Percentiles rank a stretch among this genome's conserved stretches.
Conservation (phyloP, 2,329 filamentous ascomycete species). For the Macroventuria anomochaeta region DNA sequence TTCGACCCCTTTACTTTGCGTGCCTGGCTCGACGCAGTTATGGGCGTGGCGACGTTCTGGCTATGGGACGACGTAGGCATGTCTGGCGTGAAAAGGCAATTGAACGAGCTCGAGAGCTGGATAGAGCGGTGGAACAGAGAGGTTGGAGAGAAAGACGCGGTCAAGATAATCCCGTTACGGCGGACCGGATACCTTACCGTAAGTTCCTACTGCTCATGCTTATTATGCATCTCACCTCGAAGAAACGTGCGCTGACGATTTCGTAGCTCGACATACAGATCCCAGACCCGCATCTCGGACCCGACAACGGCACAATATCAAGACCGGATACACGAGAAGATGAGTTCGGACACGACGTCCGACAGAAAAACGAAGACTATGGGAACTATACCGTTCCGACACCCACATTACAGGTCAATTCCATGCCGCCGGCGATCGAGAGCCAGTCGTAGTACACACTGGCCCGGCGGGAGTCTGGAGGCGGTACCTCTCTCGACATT, state of each 20-base stretch:
- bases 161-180: slow-evolving; percentile 78
- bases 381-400: slow-evolving; percentile 31
- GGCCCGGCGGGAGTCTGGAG: not conserved
- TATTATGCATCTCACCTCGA: too few species aligned
- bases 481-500: too few species aligned
- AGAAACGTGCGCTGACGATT: slow-evolving; percentile 19
- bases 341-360: slow-evolving; percentile 14
- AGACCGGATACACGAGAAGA: slow-evolving; percentile 40
- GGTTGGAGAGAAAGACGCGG: slow-evolving; percentile 63
- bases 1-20: slow-evolving; percentile 80
- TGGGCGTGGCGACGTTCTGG: slow-evolving; percentile 89
- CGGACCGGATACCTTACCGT: slow-evolving; percentile 88
- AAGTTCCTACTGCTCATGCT: too few species aligned
- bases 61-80: slow-evolving; percentile 90
- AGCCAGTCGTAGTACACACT: slow-evolving; percentile 21
- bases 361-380: slow-evolving; percentile 27
- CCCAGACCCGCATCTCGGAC: slow-evolving; percentile 72
- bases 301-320: slow-evolving; percentile 36
- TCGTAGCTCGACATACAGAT: slow-evolving; percentile 78
- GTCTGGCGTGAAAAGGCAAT: slow-evolving; percentile 73
- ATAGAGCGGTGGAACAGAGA: slow-evolving; percentile 86
- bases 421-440: slow-evolving; percentile 33
- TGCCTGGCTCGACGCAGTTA: slow-evolving; percentile 78
- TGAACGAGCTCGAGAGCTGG: slow-evolving; percentile 77
- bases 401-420: slow-evolving; percentile 41